A percentile compares a stretch with the other conserved stretches of the same genome.
Conservation (phyloP, 495 filamentous ascomycete genomes). For the Aspergillus haitiensis region DNA sequence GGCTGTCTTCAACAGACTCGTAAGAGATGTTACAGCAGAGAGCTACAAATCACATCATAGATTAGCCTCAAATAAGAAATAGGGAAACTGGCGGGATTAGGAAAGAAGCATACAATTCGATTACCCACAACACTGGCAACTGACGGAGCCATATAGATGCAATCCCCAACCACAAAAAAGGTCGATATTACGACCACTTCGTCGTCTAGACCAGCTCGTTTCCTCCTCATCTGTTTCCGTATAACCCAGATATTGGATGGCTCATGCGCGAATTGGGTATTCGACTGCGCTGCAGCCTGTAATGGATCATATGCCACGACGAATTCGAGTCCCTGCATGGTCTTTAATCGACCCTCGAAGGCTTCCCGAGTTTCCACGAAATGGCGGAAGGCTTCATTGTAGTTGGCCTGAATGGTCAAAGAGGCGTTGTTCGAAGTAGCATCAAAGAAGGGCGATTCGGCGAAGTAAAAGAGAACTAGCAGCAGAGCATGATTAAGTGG, state of each 20-base stretch:
- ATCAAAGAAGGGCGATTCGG: slow-evolving; percentile 88
- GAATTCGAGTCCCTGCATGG: slow-evolving; percentile 82
- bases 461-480: slow-evolving; percentile 83
- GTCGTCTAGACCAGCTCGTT: slow-evolving; percentile 57
- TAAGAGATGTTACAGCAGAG: slow-evolving; percentile 60
- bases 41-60: slow-evolving; percentile 55
- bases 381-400: slow-evolving; percentile 65
- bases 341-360: slow-evolving; percentile 74
- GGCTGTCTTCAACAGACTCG: slow-evolving; percentile 62
- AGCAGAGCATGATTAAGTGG: not conserved
- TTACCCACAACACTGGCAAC: slow-evolving; percentile 74
- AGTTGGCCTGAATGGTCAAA: slow-evolving; percentile 70
- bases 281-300: slow-evolving; percentile 61
- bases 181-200: slow-evolving; percentile 71
- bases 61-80: not conserved
- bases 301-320: slow-evolving; percentile 72
- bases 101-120: slow-evolving; percentile 59
- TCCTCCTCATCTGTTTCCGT: slow-evolving; percentile 77
- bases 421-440: slow-evolving; percentile 82
- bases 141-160: slow-evolving; percentile 86
- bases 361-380: slow-evolving; percentile 67
- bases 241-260: slow-evolving; percentile 83
- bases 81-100: not conserved
- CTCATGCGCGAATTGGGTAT: slow-evolving; percentile 54
- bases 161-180: slow-evolving; percentile 82